These are phyloP conservation scores for Hygrophila difformis DNA, from an alignment of 257 asterid species.

Conservation along the genomic window DNA sequence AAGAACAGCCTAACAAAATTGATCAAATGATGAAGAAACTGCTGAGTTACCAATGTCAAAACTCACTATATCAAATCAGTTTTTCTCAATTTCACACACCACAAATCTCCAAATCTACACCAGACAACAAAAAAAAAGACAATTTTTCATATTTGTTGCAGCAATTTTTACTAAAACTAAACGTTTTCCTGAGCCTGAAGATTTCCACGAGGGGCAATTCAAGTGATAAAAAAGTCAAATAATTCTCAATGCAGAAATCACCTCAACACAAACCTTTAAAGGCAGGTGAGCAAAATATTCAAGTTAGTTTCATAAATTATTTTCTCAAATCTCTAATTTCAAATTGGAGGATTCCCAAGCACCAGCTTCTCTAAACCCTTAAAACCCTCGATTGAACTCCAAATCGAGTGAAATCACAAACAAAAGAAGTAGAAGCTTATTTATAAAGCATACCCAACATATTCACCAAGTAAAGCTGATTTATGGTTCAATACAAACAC, in stretches of 20 bases:
- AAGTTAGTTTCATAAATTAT: no score
- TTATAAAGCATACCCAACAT: conserved; percentile 3
- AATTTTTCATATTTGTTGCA: neutral
- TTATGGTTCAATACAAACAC: conserved; percentile 13
- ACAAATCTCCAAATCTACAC: neutral
- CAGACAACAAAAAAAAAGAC: no score
- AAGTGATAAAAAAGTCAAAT: neutral
- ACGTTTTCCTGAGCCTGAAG: neutral
- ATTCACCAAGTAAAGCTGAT: conserved; percentile 3
- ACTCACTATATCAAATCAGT: no score
- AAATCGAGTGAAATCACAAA: no score
- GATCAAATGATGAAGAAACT: neutral
- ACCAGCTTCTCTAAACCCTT: no score
- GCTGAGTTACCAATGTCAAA: no score
- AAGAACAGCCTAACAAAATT: conserved; percentile 46
- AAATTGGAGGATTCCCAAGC: no score
- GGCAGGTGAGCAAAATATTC: no score
- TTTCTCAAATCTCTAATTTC: no score
- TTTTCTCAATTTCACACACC: neutral
- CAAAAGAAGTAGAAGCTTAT: neutral
- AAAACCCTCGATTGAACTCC: no score
- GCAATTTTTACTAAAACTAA: neutral
- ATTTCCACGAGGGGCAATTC: neutral
- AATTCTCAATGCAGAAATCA: neutral
- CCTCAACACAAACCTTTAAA: no score